phyloP scores from a whole-genome alignment of 164 flowering plant genomes.

The Tinospora cordifolia region DNA sequence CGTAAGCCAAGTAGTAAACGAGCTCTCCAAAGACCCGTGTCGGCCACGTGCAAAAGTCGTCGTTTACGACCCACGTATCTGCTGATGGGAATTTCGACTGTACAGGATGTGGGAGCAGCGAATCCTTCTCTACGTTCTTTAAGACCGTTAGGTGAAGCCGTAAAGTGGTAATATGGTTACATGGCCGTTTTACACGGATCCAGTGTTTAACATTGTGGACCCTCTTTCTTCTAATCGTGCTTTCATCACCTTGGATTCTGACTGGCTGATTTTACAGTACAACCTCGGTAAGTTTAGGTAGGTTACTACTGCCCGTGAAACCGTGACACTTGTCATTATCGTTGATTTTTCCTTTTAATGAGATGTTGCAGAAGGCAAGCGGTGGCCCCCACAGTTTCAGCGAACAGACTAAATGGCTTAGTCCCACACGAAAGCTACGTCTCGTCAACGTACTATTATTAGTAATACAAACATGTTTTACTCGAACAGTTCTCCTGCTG shows the following conservation, averaged over 20 bases:
- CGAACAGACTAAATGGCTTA: neutral
- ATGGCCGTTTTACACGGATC: neutral
- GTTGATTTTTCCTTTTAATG: neutral
- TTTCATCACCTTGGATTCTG: neutral
- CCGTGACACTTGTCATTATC: neutral
- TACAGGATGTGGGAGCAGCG: too few species aligned
- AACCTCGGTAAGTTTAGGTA: neutral
- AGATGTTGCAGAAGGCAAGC: constrained; percentile 5
- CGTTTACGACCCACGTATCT: too few species aligned
- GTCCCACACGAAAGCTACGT: constrained; percentile 1
- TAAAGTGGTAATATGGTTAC: neutral
- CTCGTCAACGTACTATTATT: neutral
- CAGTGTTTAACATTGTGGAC: neutral
- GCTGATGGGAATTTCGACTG: too few species aligned
- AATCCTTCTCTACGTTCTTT: too few species aligned
- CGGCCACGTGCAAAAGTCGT: too few species aligned
- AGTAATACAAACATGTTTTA: neutral
- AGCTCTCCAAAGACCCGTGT: too few species aligned
- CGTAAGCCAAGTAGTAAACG: too few species aligned
- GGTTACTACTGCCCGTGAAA: neutral
- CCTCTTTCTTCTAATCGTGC: neutral
- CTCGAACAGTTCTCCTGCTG: neutral
- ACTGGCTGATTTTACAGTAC: neutral
- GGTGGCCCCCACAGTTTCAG: neutral
- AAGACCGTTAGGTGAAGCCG: neutral